These are phyloP conservation scores for Shiraia bambusicola DNA, from an alignment of 2,329 filamentous ascomycete species.

Conservation along the genomic window DNA sequence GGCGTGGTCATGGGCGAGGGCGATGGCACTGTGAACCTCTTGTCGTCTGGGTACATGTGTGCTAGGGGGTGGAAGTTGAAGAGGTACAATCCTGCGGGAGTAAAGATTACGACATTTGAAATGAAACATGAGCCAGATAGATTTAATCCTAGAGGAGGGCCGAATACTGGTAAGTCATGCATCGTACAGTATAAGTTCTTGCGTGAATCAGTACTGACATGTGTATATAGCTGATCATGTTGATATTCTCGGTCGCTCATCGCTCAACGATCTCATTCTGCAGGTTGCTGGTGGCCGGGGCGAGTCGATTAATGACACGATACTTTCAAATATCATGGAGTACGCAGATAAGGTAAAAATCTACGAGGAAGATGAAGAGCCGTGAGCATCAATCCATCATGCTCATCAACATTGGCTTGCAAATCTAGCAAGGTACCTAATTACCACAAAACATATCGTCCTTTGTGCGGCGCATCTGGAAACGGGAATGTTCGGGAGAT, in stretches of 20 bases:
- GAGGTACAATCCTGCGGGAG: slow-evolving; percentile 85
- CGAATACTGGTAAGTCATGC: slow-evolving; percentile 58
- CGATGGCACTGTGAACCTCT: slow-evolving; percentile 91
- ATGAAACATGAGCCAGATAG: slow-evolving; percentile 96
- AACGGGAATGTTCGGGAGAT: no score
- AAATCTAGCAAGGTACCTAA: not conserved
- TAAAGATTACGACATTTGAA: slow-evolving; percentile 81
- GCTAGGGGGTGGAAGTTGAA: slow-evolving; percentile 91
- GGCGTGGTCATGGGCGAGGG: slow-evolving; percentile 96
- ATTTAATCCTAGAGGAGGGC: slow-evolving; percentile 77
- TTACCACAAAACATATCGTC: not conserved
- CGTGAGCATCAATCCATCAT: slow-evolving; percentile 15
- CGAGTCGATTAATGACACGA: slow-evolving; percentile 71
- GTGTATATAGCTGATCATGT: slow-evolving; percentile 76
- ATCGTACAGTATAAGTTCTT: not conserved
- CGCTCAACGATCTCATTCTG: slow-evolving; percentile 86
- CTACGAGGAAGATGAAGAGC: slow-evolving; percentile 54
- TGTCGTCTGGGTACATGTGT: slow-evolving; percentile 96
- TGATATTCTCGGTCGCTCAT: slow-evolving; percentile 87
- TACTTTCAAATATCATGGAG: slow-evolving; percentile 77
- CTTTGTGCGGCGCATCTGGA: not conserved
- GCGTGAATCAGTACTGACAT: slow-evolving; percentile 5
- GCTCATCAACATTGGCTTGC: not conserved
- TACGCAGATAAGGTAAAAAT: slow-evolving; percentile 85
- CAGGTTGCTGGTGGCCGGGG: slow-evolving; percentile 84